A percentile compares a stretch with the other conserved stretches of the same genome.
Evolutionary conservation across 192 early-diverging fungal genomes (phyloP).

Genomic region (Coemansia sp.): DNA sequence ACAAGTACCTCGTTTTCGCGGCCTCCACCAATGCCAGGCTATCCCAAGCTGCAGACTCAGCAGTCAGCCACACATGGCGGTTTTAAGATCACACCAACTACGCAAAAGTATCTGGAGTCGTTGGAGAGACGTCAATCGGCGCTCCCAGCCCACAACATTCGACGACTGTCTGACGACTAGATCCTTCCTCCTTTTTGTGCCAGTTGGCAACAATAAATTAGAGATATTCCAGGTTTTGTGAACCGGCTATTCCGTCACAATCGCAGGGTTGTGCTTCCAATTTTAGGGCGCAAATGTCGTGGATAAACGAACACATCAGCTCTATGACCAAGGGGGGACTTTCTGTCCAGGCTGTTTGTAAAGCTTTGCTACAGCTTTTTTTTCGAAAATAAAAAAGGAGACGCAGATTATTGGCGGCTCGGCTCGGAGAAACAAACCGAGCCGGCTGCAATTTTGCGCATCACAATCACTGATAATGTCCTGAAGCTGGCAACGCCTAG

Average conservation of each 20-base stretch:
- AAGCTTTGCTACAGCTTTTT: too few species aligned
- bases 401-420: not conserved
- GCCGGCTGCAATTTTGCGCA: not conserved
- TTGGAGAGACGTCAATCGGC: conserved; percentile 5
- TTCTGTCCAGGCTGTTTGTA: too few species aligned
- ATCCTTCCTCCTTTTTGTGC: not conserved
- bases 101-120: conserved; percentile 53
- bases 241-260: too few species aligned
- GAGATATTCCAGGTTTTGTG: too few species aligned
- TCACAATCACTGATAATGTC: not conserved
- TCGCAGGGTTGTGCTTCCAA: too few species aligned
- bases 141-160: too few species aligned
- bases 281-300: too few species aligned
- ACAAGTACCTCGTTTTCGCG: conserved; percentile 15
- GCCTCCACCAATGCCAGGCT: conserved; percentile 35
- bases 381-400: too few species aligned
- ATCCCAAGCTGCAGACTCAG: conserved; percentile 11
- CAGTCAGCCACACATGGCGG: not conserved
- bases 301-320: too few species aligned
- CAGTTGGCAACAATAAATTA: too few species aligned
- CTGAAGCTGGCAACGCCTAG: too few species aligned
- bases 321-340: too few species aligned
- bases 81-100: conserved; percentile 47
- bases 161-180: not conserved
- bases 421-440: not conserved